Percentiles rank a stretch among this genome's conserved stretches.
Evolutionary conservation across 805 yeast species (phyloP).

Genomic region (Yarrowia keelungensis): DNA sequence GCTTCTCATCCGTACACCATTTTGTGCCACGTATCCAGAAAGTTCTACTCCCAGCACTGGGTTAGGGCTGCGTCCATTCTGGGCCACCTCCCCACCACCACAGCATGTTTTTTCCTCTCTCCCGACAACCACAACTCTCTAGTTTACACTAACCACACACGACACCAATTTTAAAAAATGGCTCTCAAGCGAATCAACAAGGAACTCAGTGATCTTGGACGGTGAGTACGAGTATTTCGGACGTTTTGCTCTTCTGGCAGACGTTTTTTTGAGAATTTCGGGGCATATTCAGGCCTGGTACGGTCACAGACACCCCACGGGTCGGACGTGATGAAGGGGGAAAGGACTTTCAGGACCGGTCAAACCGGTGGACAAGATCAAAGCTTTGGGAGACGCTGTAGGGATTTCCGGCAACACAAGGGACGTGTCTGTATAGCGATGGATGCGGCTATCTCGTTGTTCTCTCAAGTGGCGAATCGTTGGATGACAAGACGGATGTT

Average conservation of each 20-base stretch:
- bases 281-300: background rate
- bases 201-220: conserved; percentile 93
- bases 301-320: background rate
- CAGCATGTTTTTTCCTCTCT: conserved; percentile 27
- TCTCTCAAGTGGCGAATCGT: conserved; percentile 14
- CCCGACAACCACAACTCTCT: conserved; percentile 36
- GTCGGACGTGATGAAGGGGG: background rate
- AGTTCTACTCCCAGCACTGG: conserved; percentile 33
- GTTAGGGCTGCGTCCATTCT: conserved; percentile 12
- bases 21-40: conserved; percentile 37
- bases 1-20: conserved; percentile 5
- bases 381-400: too few species aligned
- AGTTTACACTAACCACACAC: conserved; percentile 37
- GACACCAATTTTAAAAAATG: conserved; percentile 55
- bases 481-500: background rate
- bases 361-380: too few species aligned
- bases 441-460: background rate
- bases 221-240: conserved; percentile 59
- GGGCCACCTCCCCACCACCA: conserved; percentile 25
- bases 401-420: background rate
- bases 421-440: background rate
- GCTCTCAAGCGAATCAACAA: conserved; percentile 95
- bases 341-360: background rate
- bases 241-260: background rate
- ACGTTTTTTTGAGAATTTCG: background rate